Base-by-base conservation (phyloP, 768 basidiomycete species). In the Trametes meyenii region DNA sequence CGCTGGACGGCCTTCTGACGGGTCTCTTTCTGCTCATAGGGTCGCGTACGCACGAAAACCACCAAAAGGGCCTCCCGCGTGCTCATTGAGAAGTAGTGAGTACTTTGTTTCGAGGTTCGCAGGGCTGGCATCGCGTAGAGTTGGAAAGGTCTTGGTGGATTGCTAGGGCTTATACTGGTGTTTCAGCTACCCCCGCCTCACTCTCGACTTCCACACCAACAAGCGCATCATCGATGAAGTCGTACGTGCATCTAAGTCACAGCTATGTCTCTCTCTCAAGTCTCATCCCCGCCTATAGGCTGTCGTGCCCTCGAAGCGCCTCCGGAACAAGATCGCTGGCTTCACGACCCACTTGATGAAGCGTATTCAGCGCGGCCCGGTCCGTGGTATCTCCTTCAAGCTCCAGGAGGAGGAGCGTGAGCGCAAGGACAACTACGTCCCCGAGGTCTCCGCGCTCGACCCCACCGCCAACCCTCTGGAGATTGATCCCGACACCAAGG, bases 281-380 rank as follows among this genome's bases (percentile, higher is more conserved):
- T 50, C 19, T 63, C 50, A 58, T 23, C 36, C 26, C 21, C 16
- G 14, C 16, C 44, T 50, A 29, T 0, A 94, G 92, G 92, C 94
- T 61, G 81, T 91, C 66, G 96, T 99, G 68, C 96, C 96, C 61
- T 98, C 97, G 58, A 98, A 99, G 82, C 94, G 96, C 69, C 88
- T 99, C 71, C 88, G 97, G 75, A 99, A 99, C 92, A 99, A 99
- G 86, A 91, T 99, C 73, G 89, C 96, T 12, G 97, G 97, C 49
- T 99, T 98, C 87, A 99, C 97, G 62, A 99, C 97, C 71, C 97
- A 99, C 76, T 83, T 99, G 77, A 99, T 99, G 97, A 98, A 95
- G 86, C 95, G 97, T 73, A 99, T 99, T 72, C 94, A 97, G 78
- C 88, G 88, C 62, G 97, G 97, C 3, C 97, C 97, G 71, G 97